phyloP scores from a whole-genome alignment of 768 basidiomycete species.

The Lepiota venenata region DNA sequence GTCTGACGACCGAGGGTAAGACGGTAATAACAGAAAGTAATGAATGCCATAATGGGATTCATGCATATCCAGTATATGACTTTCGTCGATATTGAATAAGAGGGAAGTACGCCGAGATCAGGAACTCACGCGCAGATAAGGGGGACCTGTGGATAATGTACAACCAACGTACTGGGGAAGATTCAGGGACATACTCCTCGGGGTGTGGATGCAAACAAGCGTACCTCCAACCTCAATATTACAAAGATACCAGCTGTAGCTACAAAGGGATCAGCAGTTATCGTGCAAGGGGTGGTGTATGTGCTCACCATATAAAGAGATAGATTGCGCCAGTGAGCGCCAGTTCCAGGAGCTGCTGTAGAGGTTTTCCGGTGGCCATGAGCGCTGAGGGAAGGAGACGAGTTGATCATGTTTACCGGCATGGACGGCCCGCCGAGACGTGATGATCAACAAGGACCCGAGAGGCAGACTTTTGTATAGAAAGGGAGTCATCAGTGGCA shows the following conservation, averaged over 20 bases:
- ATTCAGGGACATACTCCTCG: neutral
- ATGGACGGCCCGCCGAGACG: no score
- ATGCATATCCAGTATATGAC: slow-evolving; percentile 27
- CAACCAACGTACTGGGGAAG: slow-evolving; percentile 26
- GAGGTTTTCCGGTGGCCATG: neutral
- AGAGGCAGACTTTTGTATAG: no score
- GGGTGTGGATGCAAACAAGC: slow-evolving; percentile 5
- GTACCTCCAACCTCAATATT: slow-evolving; percentile 29
- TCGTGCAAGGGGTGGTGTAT: neutral
- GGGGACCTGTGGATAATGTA: slow-evolving; percentile 18
- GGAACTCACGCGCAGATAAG: slow-evolving; percentile 21
- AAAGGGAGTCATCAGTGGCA: neutral
- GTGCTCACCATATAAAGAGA: slow-evolving; percentile 5
- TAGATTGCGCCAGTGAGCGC: neutral
- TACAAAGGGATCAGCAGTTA: slow-evolving; percentile 10
- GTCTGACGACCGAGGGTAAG: slow-evolving; percentile 30
- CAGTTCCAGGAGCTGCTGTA: neutral
- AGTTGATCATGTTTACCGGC: no score
- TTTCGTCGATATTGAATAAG: slow-evolving; percentile 9
- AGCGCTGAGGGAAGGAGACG: no score
- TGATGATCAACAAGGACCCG: no score
- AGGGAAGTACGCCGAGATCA: neutral
- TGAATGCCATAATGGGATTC: slow-evolving; percentile 22
- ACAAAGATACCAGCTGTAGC: slow-evolving; percentile 32
- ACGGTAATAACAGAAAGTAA: slow-evolving; percentile 29